Percentiles rank a stretch among this genome's conserved stretches.
Conservation (phyloP, 345 rosid species). For the Combretum micranthum region DNA sequence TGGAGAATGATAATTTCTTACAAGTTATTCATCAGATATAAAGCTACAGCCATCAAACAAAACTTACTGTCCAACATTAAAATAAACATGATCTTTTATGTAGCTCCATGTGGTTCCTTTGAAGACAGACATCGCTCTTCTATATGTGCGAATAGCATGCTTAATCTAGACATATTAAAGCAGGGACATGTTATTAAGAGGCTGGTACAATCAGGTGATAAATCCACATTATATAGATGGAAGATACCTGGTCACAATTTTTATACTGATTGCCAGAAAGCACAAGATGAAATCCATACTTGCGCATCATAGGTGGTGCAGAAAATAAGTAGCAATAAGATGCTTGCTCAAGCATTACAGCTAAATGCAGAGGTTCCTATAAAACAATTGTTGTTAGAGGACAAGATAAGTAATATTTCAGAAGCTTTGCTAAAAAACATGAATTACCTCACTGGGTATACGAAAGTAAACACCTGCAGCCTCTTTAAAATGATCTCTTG, state of each 20-base stretch:
- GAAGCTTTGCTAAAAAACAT: constrained; percentile 3
- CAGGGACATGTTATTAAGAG: constrained; percentile 10
- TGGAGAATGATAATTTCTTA: not conserved
- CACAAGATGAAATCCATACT: constrained; percentile 95
- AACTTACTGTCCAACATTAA: constrained; percentile 94
- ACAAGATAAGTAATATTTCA: constrained; percentile 1
- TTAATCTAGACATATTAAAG: constrained; percentile 48
- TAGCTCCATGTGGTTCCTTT: constrained; percentile 81
- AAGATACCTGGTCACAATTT: constrained; percentile 84
- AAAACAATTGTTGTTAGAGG: constrained; percentile 15
- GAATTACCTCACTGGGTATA: constrained; percentile 86
- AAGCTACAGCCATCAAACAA: too few relatives aligned
- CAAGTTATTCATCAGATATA: not conserved
- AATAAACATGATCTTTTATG: constrained; percentile 92
- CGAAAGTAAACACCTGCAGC: constrained; percentile 94
- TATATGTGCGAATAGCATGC: constrained; percentile 91
- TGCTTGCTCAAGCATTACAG: constrained; percentile 99
- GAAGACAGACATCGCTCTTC: constrained; percentile 79
- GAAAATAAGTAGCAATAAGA: constrained; percentile 91
- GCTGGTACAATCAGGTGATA: not conserved
- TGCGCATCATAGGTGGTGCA: constrained; percentile 84
- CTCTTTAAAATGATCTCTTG: constrained; percentile 78
- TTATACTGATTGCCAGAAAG: constrained; percentile 94
- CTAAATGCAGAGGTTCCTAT: constrained; percentile 87
- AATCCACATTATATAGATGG: constrained; percentile 9